phyloP scores from a whole-genome alignment of 495 filamentous ascomycete genomes.

The Neurospora tetraspora region DNA sequence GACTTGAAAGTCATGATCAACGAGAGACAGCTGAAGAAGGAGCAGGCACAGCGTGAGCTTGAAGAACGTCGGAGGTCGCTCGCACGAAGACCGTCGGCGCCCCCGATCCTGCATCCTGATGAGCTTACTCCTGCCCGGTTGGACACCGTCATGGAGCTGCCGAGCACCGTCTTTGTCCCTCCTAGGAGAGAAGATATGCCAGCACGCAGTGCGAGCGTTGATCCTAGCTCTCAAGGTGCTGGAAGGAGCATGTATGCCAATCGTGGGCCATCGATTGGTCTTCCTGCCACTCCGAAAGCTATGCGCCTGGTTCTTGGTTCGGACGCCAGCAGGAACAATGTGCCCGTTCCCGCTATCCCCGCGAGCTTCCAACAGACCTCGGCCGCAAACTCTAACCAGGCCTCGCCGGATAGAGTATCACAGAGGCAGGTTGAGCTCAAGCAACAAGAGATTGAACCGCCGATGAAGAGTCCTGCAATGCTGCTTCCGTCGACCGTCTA shows the following conservation, averaged over 20 bases:
- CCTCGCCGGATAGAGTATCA: constrained; percentile 7
- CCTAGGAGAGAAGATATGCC: constrained; percentile 29
- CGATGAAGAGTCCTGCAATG: constrained; percentile 18
- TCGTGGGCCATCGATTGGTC: constrained; percentile 45
- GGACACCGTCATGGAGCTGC: constrained; percentile 11
- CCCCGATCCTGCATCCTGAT: constrained; percentile 71
- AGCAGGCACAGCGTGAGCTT: constrained; percentile 73
- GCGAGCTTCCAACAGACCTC: constrained; percentile 33
- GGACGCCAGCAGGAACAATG: constrained; percentile 43
- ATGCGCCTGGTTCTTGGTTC: constrained; percentile 70
- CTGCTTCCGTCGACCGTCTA: constrained; percentile 56
- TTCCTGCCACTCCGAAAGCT: constrained; percentile 75
- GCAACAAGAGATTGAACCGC: constrained; percentile 12
- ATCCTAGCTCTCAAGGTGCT: constrained; percentile 17
- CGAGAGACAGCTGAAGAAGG: constrained; percentile 53
- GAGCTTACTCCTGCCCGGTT: constrained; percentile 35
- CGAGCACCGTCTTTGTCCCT: constrained; percentile 26
- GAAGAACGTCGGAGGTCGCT: constrained; percentile 80
- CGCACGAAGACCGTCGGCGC: constrained; percentile 65
- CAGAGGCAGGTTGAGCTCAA: constrained; percentile 8
- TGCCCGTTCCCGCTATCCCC: constrained; percentile 58
- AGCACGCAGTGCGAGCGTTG: constrained; percentile 36
- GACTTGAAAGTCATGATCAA: constrained; percentile 38
- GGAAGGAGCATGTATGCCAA: constrained; percentile 32
- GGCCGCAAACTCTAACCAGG: constrained; percentile 14